Evolutionary conservation across 1,139 yeast genomes (phyloP), one percentile per base, ranked within the genome.

Genomic region (Zygosaccharomyces pseudobailii): DNA sequence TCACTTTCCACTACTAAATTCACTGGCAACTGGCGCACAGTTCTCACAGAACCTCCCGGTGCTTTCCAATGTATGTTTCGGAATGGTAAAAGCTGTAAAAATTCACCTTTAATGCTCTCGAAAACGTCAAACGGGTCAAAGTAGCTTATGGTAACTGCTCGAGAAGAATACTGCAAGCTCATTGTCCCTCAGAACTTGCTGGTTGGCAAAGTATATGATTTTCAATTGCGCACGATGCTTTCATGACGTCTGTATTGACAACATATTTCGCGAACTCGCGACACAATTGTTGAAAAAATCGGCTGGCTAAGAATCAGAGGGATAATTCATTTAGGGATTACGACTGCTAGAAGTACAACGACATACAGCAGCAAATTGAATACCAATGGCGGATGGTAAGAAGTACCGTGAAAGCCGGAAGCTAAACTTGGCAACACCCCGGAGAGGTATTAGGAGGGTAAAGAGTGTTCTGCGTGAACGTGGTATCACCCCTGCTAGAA

Each of bases 81-180:
- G 34, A 90, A 70, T 2, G 88, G 90, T 3, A 87, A 71, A 48
- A 77, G 75, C 10, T 74, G 54, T 35, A 70, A 68, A 22, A 90
- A 66, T 32, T 78, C 82, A 3, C 71, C 66, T 52, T 74, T 65
- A n/a, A 89, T 66, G 40, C 70, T 67, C 1, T 79, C 76, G 58
- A 76, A 85, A 0, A 84, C 78, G 36, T 79, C 78, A 62, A 87
- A 86, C 0, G 97, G 97, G 63, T 92, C 97, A 65, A 86, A 88
- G 65, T 82, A 89, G 7, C 94, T 89, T 23, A 84, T 69, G 40
- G 65, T 62, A 4, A 81, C 68, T 31, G 48, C 43, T 41, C 36
- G 46, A 19, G 51, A 36, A 28, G 43, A 27, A 37, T 30, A 31
- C 22, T 33, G 40, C n/a, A 21, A 21, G n/a, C 45, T 46, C 50